Percentiles rank a stretch among this genome's conserved stretches.
Conservation (phyloP, 2,329 filamentous ascomycete genomes). For the Fusarium sp. region DNA sequence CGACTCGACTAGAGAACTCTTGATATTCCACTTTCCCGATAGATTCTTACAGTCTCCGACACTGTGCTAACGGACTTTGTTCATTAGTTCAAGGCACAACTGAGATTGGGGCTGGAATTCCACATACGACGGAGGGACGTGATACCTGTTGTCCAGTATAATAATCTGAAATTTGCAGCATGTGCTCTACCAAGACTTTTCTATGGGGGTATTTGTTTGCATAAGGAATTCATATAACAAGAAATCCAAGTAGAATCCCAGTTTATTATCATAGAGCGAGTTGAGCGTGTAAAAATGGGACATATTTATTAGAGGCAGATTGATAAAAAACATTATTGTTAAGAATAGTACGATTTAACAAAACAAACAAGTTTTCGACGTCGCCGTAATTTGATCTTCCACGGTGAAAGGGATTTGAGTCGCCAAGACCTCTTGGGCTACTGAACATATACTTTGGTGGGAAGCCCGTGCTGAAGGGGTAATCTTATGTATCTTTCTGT, state of each 20-base stretch:
- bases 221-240: background rate
- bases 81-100: background rate
- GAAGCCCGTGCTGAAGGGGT: background rate
- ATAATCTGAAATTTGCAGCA: fast-evolving
- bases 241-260: fast-evolving
- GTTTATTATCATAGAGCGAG: fast-evolving
- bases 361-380: fast-evolving
- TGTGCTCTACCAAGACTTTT: background rate
- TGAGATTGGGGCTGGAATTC: fast-evolving
- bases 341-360: fast-evolving
- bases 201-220: fast-evolving
- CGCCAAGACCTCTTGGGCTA: too few species aligned
- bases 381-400: fast-evolving
- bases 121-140: too few species aligned
- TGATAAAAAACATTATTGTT: fast-evolving
- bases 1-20: background rate
- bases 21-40: background rate
- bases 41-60: background rate
- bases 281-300: fast-evolving
- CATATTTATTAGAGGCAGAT: background rate
- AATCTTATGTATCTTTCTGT: background rate
- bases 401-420: too few species aligned
- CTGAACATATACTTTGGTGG: background rate
- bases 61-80: fast-evolving
- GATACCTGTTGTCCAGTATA: too few species aligned